A percentile compares a stretch with the other conserved stretches of the same genome.
These are phyloP conservation scores for Oryza coarctata DNA, from an alignment of 176 grass and related monocot genomes.

Conservation along the genomic window DNA sequence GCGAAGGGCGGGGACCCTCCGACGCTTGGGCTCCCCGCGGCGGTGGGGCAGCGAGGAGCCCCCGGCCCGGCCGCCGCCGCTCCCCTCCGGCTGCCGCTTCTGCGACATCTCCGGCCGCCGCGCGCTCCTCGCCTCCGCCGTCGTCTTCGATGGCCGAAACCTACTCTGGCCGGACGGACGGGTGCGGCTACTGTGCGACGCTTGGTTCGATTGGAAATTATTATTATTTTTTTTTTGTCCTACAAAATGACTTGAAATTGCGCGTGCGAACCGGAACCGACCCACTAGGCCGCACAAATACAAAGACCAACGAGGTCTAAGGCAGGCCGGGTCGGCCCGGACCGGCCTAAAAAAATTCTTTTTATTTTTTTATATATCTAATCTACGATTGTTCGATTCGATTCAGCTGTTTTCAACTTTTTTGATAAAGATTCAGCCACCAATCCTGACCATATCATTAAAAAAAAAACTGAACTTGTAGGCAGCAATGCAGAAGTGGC, in stretches of 20 bases:
- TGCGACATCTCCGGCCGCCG: slow-evolving; percentile 51
- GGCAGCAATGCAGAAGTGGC: neutral
- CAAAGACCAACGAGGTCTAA: neutral
- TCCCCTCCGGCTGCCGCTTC: slow-evolving; percentile 72
- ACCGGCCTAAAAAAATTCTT: neutral
- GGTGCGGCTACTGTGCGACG: neutral
- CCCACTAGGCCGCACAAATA: neutral
- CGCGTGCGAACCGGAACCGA: neutral
- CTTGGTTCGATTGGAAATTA: neutral
- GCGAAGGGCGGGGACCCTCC: slow-evolving; percentile 52
- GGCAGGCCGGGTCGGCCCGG: neutral
- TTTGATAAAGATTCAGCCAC: neutral
- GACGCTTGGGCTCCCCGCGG: slow-evolving; percentile 47
- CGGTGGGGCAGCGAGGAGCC: slow-evolving; percentile 27
- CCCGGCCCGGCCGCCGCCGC: slow-evolving; percentile 15
- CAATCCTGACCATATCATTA: neutral
- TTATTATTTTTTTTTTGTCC: neutral
- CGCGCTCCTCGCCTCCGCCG: slow-evolving; percentile 15
- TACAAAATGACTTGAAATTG: slow-evolving; percentile 40
- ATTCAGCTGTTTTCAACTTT: neutral
- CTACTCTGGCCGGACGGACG: slow-evolving; percentile 14
- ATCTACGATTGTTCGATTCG: neutral
- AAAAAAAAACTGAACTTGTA: neutral
- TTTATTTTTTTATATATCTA: neutral
- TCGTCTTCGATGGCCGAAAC: slow-evolving; percentile 18